Evolutionary conservation across 2,329 filamentous ascomycete species (phyloP).

Genomic region (Fusarium pseudocircinatum): DNA sequence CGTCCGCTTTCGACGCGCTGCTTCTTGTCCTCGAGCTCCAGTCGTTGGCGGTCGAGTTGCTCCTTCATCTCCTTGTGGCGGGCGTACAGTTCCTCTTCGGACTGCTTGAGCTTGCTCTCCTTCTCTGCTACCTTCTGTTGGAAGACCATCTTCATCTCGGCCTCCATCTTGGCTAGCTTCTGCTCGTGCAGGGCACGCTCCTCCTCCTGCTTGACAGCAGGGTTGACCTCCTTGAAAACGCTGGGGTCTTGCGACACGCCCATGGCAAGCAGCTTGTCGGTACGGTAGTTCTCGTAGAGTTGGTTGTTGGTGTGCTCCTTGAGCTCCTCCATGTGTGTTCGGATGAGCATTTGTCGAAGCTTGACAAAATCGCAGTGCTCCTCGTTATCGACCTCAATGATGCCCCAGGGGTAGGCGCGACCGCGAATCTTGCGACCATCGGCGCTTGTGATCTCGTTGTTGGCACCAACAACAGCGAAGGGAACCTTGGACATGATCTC

Average conservation of each 20-base stretch:
- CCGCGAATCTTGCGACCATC: constrained; percentile 97
- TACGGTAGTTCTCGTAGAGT: constrained; percentile 99
- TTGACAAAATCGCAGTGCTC: constrained; percentile 99
- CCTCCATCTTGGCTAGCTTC: constrained; percentile 99
- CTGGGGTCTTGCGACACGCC: constrained; percentile 98
- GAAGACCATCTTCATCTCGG: constrained; percentile 99
- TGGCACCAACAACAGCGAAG: constrained; percentile 97
- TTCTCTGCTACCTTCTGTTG: constrained; percentile 99
- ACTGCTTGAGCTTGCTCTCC: constrained; percentile 99
- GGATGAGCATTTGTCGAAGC: constrained; percentile 99
- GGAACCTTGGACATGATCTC: constrained; percentile 99
- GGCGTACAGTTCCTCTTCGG: constrained; percentile 97
- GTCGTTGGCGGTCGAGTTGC: constrained; percentile 92
- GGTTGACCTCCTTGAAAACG: constrained; percentile 99
- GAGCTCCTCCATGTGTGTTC: constrained; percentile 99
- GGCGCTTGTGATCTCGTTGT: constrained; percentile 88
- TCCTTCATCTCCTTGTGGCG: constrained; percentile 99
- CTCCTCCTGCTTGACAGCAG: constrained; percentile 99
- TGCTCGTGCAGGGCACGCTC: constrained; percentile 98
- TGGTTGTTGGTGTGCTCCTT: constrained; percentile 99
- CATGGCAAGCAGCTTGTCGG: constrained; percentile 98
- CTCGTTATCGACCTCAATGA: constrained; percentile 99
- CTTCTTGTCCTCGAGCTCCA: constrained; percentile 99
- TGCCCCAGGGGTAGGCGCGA: constrained; percentile 96
- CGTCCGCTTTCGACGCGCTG: constrained; percentile 91